Conservation (phyloP, 306 rosid genomes). For the Inga oerstediana region DNA sequence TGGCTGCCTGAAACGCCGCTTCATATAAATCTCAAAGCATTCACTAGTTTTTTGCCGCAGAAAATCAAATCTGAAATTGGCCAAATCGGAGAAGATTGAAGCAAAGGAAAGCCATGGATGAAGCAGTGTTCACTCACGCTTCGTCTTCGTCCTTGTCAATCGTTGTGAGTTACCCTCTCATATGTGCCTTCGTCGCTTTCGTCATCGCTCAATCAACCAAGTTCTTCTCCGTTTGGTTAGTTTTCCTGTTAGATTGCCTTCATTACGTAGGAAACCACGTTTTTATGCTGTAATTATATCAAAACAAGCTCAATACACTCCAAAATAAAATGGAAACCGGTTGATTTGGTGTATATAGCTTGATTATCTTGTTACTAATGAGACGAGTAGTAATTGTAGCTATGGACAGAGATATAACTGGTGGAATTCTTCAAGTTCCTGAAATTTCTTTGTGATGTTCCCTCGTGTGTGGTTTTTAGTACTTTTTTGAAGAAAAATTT, state of each 20-base stretch:
- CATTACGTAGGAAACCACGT: not conserved
- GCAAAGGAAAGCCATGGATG: constrained; percentile 25
- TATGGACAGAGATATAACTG: not conserved
- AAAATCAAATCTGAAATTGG: not conserved
- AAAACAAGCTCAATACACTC: not conserved
- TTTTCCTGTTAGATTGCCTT: constrained; percentile 30
- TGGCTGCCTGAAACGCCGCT: not conserved
- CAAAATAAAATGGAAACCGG: no score
- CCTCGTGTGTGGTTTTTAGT: not conserved
- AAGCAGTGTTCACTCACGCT: constrained; percentile 24
- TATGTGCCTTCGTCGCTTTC: constrained; percentile 64
- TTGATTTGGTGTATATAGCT: not conserved
- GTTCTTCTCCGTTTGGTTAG: constrained; percentile 73
- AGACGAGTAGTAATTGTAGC: not conserved
- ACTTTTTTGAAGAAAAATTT: not conserved
- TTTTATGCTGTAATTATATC: constrained; percentile 25
- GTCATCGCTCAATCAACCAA: constrained; percentile 59
- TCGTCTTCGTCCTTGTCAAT: constrained; percentile 20
- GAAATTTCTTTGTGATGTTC: not conserved
- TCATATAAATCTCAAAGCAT: not conserved
- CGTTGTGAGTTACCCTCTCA: constrained; percentile 62
- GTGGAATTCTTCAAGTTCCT: not conserved
- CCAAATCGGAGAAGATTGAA: not conserved
- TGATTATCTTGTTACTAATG: not conserved
- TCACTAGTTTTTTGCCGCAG: not conserved